Evolutionary conservation across 192 early-diverging fungal genomes (phyloP), one percentile per base, ranked within the genome.

Genomic region (Coemansia sp.): DNA sequence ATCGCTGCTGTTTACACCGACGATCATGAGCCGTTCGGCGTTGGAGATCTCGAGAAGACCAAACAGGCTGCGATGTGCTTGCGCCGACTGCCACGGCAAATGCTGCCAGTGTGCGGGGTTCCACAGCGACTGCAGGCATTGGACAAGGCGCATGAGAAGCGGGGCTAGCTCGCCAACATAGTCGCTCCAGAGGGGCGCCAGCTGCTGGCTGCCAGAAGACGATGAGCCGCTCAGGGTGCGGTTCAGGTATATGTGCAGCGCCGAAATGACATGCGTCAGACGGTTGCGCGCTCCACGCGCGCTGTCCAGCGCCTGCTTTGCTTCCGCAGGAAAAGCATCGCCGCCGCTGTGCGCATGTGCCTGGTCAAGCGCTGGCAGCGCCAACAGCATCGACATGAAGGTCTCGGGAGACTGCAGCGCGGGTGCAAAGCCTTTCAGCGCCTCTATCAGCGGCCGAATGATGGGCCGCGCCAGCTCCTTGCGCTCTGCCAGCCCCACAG

Each of bases 151-250:
- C 59, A 76, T 49, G 8, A 82, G 14, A 3, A 62, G 46, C n/a
- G 67, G 67, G 20, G 53, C 71, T 39, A 82, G 39, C 2, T 76
- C 74, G 15, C 14, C 34, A 0, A 59, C 62, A 34, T 63, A 68
- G 36, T 82, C 79, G 68, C 57, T 58, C 79, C 79, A 82, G 57
- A 82, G 67, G 33, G 69, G 59, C 3, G 68, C 61, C 71, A 76
- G 51, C 1, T 33, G 35, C 16, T 15, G 64, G 0, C 23, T 46
- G 39, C 55, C 48, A 46, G 15, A 2, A 18, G 44, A 14, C 16
- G 15, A 7, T 14, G 11, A 5, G 20, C 23, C 30, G 38, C 53
- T 67, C 51, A 82, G 34, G 0, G 79, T 76, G 67, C 79, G 79
- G 39, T 57, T 55, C 44, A 82, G 52, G 46, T 71, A 76, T 21